Percentiles rank a stretch among this genome's conserved stretches.
phyloP scores from a whole-genome alignment of 2,329 filamentous ascomycete species.

The Xylariaceae sp. region DNA sequence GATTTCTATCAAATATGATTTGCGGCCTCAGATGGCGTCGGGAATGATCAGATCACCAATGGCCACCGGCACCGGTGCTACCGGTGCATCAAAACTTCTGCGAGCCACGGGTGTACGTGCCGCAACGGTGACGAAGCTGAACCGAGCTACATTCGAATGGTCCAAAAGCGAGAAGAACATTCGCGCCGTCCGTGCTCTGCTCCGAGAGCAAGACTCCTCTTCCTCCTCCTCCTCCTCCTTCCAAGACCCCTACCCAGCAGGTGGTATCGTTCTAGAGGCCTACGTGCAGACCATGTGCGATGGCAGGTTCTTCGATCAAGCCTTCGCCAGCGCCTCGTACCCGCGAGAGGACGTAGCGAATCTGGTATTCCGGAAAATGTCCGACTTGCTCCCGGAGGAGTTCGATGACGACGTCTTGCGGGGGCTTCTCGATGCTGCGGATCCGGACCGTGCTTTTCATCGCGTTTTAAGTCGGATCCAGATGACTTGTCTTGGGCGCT shows the following conservation, averaged over 20 bases:
- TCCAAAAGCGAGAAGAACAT: no score
- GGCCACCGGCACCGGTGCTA: not conserved
- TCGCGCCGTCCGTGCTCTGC: not conserved
- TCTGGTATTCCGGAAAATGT: not conserved
- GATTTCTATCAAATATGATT: not conserved
- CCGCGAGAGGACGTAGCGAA: not conserved
- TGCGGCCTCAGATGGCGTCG: no score
- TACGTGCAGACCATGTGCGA: not conserved
- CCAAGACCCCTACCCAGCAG: not conserved
- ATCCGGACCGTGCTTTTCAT: no score
- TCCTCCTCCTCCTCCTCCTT: no score
- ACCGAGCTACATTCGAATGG: no score
- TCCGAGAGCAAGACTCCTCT: not conserved
- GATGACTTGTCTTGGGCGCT: no score
- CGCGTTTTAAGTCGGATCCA: no score
- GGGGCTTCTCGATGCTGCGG: no score
- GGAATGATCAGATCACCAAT: not conserved
- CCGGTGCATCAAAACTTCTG: not conserved
- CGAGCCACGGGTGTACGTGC: not conserved
- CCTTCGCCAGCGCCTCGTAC: not conserved
- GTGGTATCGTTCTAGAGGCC: not conserved
- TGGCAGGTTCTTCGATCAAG: not conserved
- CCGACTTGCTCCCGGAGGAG: no score
- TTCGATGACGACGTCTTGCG: no score
- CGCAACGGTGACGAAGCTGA: not conserved